Conservation (phyloP, 1,284 basidiomycete genomes). For the Ganoderma boninense region DNA sequence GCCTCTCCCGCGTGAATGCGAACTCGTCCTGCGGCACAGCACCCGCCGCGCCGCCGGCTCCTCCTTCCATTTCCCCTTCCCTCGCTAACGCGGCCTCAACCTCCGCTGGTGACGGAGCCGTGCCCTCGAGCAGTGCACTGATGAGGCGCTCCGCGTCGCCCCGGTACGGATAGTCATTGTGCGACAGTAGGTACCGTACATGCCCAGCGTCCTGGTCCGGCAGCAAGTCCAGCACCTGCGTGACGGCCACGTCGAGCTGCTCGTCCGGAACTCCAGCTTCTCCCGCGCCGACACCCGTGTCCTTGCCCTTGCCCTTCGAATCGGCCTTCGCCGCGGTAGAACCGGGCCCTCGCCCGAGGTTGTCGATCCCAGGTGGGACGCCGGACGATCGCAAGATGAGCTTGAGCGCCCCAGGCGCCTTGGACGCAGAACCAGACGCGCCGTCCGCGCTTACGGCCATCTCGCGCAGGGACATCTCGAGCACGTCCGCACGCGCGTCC, state of each 20-base stretch:
- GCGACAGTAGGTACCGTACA: conserved; percentile 61
- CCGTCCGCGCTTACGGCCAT: conserved; percentile 42
- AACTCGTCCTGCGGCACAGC: conserved; percentile 35
- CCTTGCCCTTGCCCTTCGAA: conserved; percentile 53
- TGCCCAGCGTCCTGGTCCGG: conserved; percentile 65
- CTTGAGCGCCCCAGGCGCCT: conserved; percentile 63
- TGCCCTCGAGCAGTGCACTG: conserved; percentile 75
- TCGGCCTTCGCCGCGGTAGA: conserved; percentile 19
- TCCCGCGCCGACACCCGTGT: conserved; percentile 35
- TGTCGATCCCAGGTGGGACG: conserved; percentile 54
- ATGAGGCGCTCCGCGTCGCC: conserved; percentile 67
- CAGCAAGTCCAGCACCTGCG: conserved; percentile 76
- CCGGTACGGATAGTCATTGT: conserved; percentile 55
- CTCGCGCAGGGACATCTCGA: conserved; percentile 57
- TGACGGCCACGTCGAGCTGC: conserved; percentile 60
- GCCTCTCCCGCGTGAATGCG: conserved; percentile 55
- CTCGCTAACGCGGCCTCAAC: conserved; percentile 31
- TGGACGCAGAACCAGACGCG: conserved; percentile 44
- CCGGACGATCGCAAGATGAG: conserved; percentile 69
- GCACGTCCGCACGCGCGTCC: conserved; percentile 62
- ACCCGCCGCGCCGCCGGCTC: not conserved
- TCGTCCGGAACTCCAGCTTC: conserved; percentile 13
- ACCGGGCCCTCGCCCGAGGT: conserved; percentile 40
- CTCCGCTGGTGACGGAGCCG: conserved; percentile 58
- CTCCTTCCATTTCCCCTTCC: conserved; percentile 3